Evolutionary conservation across 208 protist species (phyloP).

Genomic region (Acanthamoeba lenticulata): DNA sequence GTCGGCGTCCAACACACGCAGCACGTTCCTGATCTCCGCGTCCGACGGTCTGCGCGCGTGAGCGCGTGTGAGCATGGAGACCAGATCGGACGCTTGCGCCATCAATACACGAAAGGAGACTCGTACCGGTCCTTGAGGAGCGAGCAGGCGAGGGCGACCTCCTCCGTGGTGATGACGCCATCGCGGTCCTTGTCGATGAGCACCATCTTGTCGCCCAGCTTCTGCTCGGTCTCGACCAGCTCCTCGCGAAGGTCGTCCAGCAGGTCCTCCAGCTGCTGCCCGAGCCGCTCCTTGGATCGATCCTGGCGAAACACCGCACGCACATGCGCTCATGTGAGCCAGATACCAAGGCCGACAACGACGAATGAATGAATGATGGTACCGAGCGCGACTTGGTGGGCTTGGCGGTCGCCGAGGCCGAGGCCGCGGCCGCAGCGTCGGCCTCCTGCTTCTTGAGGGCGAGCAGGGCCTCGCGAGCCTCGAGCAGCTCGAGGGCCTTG

Average conservation of each 20-base stretch:
- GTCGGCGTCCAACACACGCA: slow-evolving; percentile 49
- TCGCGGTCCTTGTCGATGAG: slow-evolving; percentile 64
- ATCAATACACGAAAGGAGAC: too few species aligned
- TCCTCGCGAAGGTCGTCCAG: slow-evolving; percentile 33
- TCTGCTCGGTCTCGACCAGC: not conserved
- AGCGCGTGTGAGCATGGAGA: not conserved
- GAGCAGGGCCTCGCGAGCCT: slow-evolving; percentile 36
- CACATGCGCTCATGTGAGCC: not conserved
- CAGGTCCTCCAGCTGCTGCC: slow-evolving; percentile 22
- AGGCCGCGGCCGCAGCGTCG: not conserved
- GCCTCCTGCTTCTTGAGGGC: slow-evolving; percentile 10
- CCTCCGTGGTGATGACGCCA: slow-evolving; percentile 66
- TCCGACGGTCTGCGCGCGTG: not conserved
- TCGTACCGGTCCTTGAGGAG: slow-evolving; percentile 29
- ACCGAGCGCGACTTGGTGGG: not conserved
- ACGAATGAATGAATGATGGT: not conserved
- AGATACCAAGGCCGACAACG: not conserved
- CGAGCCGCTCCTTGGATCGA: slow-evolving; percentile 11
- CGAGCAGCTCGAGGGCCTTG: slow-evolving; percentile 34
- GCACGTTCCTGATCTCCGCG: slow-evolving; percentile 57
- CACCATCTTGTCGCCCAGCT: slow-evolving; percentile 46
- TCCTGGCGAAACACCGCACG: not conserved
- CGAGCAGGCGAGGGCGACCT: slow-evolving; percentile 49
- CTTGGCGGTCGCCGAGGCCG: not conserved
- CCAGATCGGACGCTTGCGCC: not conserved